Base-by-base conservation (phyloP, 1,284 basidiomycete species). In the Bjerkandera adusta region DNA sequence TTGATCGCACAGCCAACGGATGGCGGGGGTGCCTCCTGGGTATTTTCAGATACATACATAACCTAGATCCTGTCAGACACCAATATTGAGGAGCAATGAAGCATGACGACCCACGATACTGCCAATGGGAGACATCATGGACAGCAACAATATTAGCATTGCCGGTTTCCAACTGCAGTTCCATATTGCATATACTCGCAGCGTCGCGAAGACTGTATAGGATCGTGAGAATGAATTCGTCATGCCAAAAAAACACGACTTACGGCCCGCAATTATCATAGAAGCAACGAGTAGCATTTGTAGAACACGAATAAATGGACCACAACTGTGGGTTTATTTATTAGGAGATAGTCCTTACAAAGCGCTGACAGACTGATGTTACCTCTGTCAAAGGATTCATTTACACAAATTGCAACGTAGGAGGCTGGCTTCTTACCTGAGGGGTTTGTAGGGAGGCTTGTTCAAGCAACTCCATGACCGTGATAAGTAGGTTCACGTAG, bases 1-100 rank as follows among this genome's bases (percentile, higher is more conserved):
- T 21, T 30, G 11, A 54, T 38, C 4, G 57, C 57, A 27, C 55
- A 59, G 3, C 57, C 57, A 3, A 45, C 42, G 8, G 55, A 53
- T 5, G 55, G 53, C 4, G 29, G 34, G 3, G 57, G 57, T 1
- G 55, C 57, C 4, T 42, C 44, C 15, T 49, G 44, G 1, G 52
- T 42, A 12, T 15, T 29, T 10, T 51, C 33, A 7, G 35, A 8
- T 11, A 45, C 29, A 38, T 56, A 41, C 10, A 55, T 27, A 22
- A 51, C 47, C 57, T 58, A 29, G 13, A 8, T 11, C 11, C 1
- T 4, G 24, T 24, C 38, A 15, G 4, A n/a, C 32, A 22, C 16
- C 8, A n/a, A 29, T 21, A 25, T 11, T 10, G 4, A n/a, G 12
- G 7, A 5, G 16, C 10, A 11, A 15, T 5, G 41, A 7, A 13